phyloP scores from a whole-genome alignment of 345 rosid species.

The Angophora floribunda region DNA sequence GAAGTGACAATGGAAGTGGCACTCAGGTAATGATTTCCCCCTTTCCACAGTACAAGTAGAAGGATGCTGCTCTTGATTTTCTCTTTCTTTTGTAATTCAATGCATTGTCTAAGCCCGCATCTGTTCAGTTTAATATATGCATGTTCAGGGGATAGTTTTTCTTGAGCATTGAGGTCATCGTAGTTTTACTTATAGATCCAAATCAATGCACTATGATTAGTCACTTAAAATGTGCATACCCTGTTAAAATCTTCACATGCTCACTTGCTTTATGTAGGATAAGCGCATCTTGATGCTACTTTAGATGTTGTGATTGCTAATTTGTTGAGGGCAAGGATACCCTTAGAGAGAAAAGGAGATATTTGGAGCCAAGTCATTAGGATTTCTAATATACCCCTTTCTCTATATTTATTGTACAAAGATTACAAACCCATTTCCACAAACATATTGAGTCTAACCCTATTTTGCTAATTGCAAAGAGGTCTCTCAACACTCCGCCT shows the following conservation, averaged over 20 bases:
- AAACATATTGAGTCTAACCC: neutral
- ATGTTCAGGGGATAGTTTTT: neutral
- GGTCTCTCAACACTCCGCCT: neutral
- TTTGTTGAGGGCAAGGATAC: neutral
- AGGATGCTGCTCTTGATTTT: neutral
- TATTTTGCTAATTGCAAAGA: neutral
- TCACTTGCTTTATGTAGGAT: neutral
- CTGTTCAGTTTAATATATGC: neutral
- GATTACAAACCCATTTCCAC: neutral
- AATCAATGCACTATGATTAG: neutral
- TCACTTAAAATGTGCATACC: neutral
- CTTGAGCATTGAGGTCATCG: neutral
- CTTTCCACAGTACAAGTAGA: neutral
- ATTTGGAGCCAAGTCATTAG: neutral
- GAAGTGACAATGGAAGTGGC: constrained; percentile 28
- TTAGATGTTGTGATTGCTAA: neutral
- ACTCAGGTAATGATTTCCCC: constrained; percentile 4
- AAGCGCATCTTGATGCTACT: neutral
- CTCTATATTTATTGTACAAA: neutral
- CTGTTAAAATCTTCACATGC: neutral
- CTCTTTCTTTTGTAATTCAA: neutral
- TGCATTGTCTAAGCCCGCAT: neutral
- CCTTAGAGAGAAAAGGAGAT: neutral
- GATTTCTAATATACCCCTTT: neutral
- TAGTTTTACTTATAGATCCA: neutral